A percentile compares a stretch with the other conserved stretches of the same genome.
phyloP scores from a whole-genome alignment of 116 monocot species.

The Iris pallida region DNA sequence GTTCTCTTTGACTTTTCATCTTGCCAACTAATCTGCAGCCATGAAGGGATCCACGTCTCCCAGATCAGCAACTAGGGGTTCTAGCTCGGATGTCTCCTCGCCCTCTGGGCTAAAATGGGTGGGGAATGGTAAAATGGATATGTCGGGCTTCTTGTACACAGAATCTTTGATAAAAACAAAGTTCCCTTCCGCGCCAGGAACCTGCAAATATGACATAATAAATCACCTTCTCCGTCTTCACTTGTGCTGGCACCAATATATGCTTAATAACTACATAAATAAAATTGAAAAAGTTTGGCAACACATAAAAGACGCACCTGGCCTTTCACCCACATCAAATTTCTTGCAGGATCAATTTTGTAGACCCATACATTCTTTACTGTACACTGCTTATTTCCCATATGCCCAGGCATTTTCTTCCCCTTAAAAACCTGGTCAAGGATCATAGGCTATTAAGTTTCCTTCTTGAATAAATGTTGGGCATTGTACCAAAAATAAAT shows the following conservation, averaged over 20 bases:
- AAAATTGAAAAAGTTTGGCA: background rate
- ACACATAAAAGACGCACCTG: conserved; percentile 32
- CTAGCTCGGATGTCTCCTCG: conserved; percentile 60
- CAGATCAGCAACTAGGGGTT: conserved; percentile 69
- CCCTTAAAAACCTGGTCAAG: conserved; percentile 64
- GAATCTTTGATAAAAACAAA: conserved; percentile 90
- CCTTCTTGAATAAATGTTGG: too few relatives aligned
- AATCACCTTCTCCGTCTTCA: too few relatives aligned
- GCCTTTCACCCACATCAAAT: conserved; percentile 76
- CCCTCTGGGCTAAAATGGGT: conserved; percentile 73
- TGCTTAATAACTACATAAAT: too few relatives aligned
- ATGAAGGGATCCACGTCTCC: conserved; percentile 91
- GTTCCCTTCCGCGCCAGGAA: conserved; percentile 94
- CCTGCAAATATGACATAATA: conserved; percentile 32
- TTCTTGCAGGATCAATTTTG: conserved; percentile 77
- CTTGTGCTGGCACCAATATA: background rate
- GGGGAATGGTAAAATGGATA: conserved; percentile 68
- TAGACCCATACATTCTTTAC: conserved; percentile 83
- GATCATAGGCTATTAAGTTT: background rate
- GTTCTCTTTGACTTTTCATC: background rate
- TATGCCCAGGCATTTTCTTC: conserved; percentile 73
- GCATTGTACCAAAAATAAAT: too few relatives aligned
- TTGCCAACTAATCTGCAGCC: conserved; percentile 41
- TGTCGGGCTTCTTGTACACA: conserved; percentile 77
- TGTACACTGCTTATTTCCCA: conserved; percentile 59